These are phyloP conservation scores for Thymus mandschuricus DNA, from an alignment of 257 asterid species.

Conservation along the genomic window DNA sequence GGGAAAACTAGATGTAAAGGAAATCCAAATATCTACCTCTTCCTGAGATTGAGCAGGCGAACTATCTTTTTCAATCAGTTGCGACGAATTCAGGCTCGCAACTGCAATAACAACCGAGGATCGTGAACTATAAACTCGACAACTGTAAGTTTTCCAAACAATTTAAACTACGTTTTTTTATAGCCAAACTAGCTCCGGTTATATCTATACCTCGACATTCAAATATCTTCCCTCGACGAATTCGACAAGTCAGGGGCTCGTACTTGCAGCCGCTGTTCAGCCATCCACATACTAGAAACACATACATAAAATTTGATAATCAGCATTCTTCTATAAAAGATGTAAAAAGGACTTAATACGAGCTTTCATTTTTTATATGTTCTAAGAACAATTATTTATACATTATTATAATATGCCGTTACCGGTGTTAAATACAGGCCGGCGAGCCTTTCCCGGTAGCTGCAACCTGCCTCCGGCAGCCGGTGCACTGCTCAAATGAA, in stretches of 20 bases:
- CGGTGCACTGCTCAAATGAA: neutral
- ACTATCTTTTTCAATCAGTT: neutral
- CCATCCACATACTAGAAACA: neutral
- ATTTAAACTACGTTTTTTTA: neutral
- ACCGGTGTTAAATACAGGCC: neutral
- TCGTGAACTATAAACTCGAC: neutral
- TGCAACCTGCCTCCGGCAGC: neutral
- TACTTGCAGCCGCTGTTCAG: neutral
- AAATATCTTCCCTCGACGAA: neutral
- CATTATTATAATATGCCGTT: neutral
- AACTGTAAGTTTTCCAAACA: neutral
- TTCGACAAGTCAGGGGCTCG: neutral
- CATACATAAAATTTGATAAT: neutral
- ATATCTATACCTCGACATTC: slow-evolving; percentile 1
- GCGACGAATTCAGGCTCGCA: neutral
- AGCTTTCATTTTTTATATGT: too few relatives aligned
- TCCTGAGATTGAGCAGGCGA: neutral
- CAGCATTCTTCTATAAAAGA: neutral
- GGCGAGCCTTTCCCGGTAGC: neutral
- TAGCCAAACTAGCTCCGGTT: neutral
- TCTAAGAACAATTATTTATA: too few relatives aligned
- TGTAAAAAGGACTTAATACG: too few relatives aligned
- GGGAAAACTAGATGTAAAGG: neutral
- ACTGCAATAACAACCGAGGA: neutral
- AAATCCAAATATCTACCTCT: neutral